Percentiles rank a stretch among this genome's conserved stretches.
Conservation (phyloP, 441 rosid genomes). For the Adansonia madagascariensis region DNA sequence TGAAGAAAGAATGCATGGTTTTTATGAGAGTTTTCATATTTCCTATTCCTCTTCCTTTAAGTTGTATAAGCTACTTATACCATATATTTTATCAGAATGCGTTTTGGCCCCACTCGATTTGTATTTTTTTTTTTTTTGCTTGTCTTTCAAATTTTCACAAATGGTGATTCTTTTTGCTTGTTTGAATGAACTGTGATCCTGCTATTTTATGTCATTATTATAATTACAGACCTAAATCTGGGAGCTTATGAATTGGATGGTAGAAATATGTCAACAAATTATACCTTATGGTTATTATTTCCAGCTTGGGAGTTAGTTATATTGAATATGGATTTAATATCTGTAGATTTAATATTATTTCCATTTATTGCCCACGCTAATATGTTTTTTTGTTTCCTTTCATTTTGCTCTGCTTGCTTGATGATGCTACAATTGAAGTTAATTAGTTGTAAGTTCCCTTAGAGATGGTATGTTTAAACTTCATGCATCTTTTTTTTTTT, state of each 20-base stretch:
- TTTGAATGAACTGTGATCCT: background rate
- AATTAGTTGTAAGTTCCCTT: background rate
- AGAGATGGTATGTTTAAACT: background rate
- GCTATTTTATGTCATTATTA: conserved; percentile 1
- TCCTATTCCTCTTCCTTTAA: background rate
- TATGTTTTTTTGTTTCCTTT: background rate
- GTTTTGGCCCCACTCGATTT: background rate
- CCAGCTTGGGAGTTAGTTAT: background rate
- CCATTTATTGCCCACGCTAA: background rate
- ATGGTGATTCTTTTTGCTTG: conserved; percentile 9
- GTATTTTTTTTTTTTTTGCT: background rate
- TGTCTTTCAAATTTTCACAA: background rate
- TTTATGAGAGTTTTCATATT: background rate
- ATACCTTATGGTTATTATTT: background rate
- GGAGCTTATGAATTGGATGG: conserved; percentile 3
- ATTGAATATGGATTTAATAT: conserved; percentile 12
- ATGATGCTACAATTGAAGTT: background rate
- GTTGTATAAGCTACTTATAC: background rate
- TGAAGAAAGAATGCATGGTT: background rate
- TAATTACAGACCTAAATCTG: background rate
- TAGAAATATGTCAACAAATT: background rate
- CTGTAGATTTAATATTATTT: background rate
- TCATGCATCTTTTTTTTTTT: background rate
- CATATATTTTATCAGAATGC: background rate
- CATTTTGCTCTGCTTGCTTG: conserved; percentile 4